A percentile compares a stretch with the other conserved stretches of the same genome.
phyloP scores from a whole-genome alignment of 805 yeast genomes.

The Myxozyma nipponensis region DNA sequence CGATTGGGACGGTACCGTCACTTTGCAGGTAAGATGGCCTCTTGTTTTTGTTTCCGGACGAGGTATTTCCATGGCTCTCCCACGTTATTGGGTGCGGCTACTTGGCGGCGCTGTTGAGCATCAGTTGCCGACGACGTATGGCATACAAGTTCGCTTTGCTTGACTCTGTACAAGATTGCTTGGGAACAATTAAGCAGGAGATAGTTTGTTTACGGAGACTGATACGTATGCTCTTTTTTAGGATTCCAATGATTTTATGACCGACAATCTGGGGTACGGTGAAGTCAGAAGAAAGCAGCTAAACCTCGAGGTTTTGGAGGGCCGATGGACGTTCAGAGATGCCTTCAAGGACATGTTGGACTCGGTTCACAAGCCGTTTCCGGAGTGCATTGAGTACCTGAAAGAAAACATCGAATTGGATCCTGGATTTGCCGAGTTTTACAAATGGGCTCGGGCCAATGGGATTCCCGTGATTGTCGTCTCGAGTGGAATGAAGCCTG shows the following conservation, averaged over 20 bases:
- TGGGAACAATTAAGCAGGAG: too few relatives aligned
- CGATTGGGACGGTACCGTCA: conserved; percentile 98
- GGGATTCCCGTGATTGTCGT: conserved; percentile 82
- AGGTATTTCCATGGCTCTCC: background rate
- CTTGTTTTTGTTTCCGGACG: too few relatives aligned
- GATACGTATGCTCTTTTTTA: too few relatives aligned
- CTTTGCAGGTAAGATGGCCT: conserved; percentile 53
- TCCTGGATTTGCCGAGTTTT: conserved; percentile 83
- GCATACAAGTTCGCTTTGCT: too few relatives aligned
- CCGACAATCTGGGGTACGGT: conserved; percentile 89
- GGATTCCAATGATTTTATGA: conserved; percentile 88
- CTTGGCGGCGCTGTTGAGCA: too few relatives aligned
- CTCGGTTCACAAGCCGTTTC: conserved; percentile 70
- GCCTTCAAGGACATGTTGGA: conserved; percentile 83
- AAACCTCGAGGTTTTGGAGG: conserved; percentile 70
- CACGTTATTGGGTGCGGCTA: too few relatives aligned
- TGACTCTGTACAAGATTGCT: too few relatives aligned
- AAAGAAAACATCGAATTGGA: conserved; percentile 68
- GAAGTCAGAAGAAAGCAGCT: conserved; percentile 57
- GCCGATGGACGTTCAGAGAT: conserved; percentile 65
- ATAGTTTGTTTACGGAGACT: too few relatives aligned
- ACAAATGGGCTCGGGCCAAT: conserved; percentile 68
- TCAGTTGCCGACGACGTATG: too few relatives aligned
- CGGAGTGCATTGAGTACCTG: conserved; percentile 70
- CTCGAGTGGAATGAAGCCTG: conserved; percentile 90